Conservation (phyloP, 345 rosid species). For the Toxicodendron radicans region DNA sequence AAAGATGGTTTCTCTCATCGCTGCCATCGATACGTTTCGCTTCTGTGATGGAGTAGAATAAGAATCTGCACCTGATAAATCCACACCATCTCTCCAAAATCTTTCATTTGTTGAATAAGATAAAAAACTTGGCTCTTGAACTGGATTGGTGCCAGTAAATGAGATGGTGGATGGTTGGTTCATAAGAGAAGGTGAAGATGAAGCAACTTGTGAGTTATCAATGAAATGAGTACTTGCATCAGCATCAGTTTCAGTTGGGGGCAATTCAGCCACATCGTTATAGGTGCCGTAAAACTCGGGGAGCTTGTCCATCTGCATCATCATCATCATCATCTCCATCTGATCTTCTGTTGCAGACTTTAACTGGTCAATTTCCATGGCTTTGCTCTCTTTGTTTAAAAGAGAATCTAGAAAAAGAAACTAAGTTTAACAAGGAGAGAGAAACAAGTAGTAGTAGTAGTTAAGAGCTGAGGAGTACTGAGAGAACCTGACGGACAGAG, state of each 20-base stretch:
- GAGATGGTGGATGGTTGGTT: conserved; percentile 18
- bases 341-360: conserved; percentile 35
- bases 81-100: conserved; percentile 25
- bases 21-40: conserved; percentile 47
- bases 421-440: background rate
- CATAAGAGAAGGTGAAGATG: conserved; percentile 13
- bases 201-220: conserved; percentile 13
- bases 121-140: conserved; percentile 18
- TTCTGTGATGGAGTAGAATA: conserved; percentile 27
- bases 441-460: background rate
- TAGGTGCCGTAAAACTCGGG: conserved; percentile 29
- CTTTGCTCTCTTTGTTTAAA: background rate
- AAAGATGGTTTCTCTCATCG: conserved; percentile 77
- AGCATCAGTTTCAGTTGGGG: conserved; percentile 23
- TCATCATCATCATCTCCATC: conserved; percentile 43
- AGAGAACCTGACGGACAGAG: conserved; percentile 29
- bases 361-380: conserved; percentile 47
- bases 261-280: conserved; percentile 20
- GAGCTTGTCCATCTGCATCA: conserved; percentile 41
- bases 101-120: conserved; percentile 14
- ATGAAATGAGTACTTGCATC: conserved; percentile 28
- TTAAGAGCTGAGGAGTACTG: conserved; percentile 18
- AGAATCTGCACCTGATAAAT: conserved; percentile 22
- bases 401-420: background rate
- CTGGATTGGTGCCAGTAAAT: conserved; percentile 15